Evolutionary conservation across 1,284 basidiomycete genomes (phyloP), one percentile per base, ranked within the genome.

Genomic region (Cystobasidium sp.): DNA sequence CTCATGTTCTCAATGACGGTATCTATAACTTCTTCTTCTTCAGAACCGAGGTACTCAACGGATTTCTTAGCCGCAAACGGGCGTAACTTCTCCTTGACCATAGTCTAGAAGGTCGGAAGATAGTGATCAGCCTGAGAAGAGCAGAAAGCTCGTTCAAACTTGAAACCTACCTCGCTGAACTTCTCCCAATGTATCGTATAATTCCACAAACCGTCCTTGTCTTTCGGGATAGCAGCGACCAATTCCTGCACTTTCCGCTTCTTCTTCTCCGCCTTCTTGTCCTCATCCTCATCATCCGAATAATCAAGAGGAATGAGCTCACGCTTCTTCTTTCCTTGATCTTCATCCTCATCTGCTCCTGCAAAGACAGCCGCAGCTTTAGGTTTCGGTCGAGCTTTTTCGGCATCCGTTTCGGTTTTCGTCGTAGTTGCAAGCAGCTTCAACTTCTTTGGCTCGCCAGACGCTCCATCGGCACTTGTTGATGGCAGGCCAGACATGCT

Each of bases 231-330:
- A n/a, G 62, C 69, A 3, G 59, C 76, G 20, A 78, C 77, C 16
- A 82, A 75, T 59, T 79, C 78, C 61, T 74, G 75, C 58, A 78
- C 76, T 75, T 78, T 79, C 31, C 65, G 37, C 55, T 77, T 76
- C 51, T 76, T 75, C 61, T 62, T 68, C 46, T 78, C 78, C 1
- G 53, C 41, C 66, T 75, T 79, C 62, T 75, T 69, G n/a, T 69
- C 68, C 18, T 78, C 78, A 41, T 73, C 76, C 52, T 81, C 80
- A 37, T 81, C 81, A 68, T 81, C 81, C 65, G 79, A 80, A 64
- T 82, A 82, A 41, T 70, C 77, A 12, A 82, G 73, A 43, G 80
- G 80, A 53, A 82, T 79, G 16, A 82, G 74, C 53, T 76, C 78
- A 31, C 81, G 71, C 76, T 79, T 80, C 68, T 78, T 77, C 68